phyloP scores from a whole-genome alignment of 306 rosid genomes.

The Rosa multiflora region DNA sequence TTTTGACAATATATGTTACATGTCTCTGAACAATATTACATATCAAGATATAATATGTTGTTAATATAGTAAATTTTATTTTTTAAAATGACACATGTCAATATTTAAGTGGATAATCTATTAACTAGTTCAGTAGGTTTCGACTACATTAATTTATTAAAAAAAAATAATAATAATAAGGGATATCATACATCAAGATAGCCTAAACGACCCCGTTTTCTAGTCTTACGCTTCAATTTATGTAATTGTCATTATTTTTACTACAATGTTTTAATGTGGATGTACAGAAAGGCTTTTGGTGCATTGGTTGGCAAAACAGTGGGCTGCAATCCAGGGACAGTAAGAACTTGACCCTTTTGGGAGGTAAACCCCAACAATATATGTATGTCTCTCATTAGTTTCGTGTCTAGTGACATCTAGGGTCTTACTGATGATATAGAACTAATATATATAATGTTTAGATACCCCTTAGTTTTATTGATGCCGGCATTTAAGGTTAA shows the following conservation, averaged over 20 bases:
- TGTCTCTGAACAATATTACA: too few relatives aligned
- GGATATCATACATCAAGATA: too few relatives aligned
- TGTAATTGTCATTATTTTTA: constrained; percentile 16
- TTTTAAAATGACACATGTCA: too few relatives aligned
- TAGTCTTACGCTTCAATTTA: background rate
- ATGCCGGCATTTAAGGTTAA: background rate
- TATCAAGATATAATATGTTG: too few relatives aligned
- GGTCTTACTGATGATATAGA: background rate
- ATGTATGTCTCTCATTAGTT: background rate
- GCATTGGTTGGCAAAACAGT: constrained; percentile 99
- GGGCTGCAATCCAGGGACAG: constrained; percentile 83
- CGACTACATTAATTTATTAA: background rate
- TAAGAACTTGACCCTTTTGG: constrained; percentile 83
- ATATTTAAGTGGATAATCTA: too few relatives aligned
- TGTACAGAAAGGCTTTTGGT: constrained; percentile 82
- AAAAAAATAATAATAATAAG: too few relatives aligned
- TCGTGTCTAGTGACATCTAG: background rate
- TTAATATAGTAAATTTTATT: too few relatives aligned
- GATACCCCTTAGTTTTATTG: background rate
- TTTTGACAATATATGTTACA: too few relatives aligned
- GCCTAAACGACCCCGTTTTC: background rate
- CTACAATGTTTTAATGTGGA: constrained; percentile 17
- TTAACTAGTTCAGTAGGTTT: background rate
- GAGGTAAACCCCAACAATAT: constrained; percentile 61
- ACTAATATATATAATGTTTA: background rate